Base-by-base conservation (phyloP, 1,284 basidiomycete species). In the Bondarzewia mesenterica region DNA sequence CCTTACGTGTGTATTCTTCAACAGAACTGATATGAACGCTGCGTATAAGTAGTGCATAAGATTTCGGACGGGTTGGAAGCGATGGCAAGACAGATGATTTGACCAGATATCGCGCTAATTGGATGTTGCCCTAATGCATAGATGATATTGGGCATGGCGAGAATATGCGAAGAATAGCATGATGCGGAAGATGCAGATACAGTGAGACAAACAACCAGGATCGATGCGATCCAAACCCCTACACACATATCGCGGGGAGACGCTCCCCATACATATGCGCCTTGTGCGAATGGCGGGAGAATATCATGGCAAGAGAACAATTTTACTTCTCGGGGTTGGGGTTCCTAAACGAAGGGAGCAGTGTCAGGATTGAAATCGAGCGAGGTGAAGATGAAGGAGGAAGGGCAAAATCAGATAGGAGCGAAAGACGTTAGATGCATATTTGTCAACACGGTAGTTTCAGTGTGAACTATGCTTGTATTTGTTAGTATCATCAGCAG, bases 401-500 rank as follows among this genome's bases (percentile, higher is more conserved):
- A 52, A 46, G 53, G 50, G 57, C 42, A 53, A 53, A 57, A 67
- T 92, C 85, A 92, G 88, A 89, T 86, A 87, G 85, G 85, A 88
- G 86, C 87, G 86, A 89, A 89, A 90, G 87, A 92, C 88, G 67
- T 78, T 68, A 80, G 85, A 86, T 89, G 82, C 68, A 73, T 77
- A 69, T 72, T 75, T 80, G 65, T 86, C 82, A 82, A 85, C 86
- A 89, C 68, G 68, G 68, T 67, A 59, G 65, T 69, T 84, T 91
- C 87, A 83, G 87, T 82, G 85, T 91, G 88, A 91, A 91, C 89
- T 91, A 91, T 90, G 89, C 87, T 68, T 73, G 67, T 72, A 75
- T 73, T 68, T 64, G 65, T 66, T 65, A 58, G 60, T 75, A 75
- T 90, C 87, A 90, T 90, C 82, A 60, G 63, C 38, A n/a, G n/a